A percentile compares a stretch with the other conserved stretches of the same genome.
phyloP scores from a whole-genome alignment of 208 protist genomes.

The Leishmania arabica region DNA sequence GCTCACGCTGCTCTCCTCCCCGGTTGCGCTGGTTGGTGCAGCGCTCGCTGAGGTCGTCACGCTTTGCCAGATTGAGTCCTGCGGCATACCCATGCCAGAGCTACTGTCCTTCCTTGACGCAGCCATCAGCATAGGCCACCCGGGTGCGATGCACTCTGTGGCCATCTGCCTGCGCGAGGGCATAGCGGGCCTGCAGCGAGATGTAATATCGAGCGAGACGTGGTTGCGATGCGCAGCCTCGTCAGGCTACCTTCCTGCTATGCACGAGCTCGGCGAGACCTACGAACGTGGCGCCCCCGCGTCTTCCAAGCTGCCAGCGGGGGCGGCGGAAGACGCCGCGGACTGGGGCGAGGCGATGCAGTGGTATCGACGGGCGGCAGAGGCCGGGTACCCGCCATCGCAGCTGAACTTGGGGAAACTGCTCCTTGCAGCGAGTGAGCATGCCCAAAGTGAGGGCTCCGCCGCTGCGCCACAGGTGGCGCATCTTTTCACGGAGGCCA shows the following conservation, averaged over 20 bases:
- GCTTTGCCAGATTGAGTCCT: slow-evolving; percentile 4
- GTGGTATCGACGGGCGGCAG: slow-evolving; percentile 68
- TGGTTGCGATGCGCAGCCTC: slow-evolving; percentile 71
- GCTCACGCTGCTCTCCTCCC: not conserved
- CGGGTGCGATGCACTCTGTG: slow-evolving; percentile 71
- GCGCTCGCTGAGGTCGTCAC: slow-evolving; percentile 47
- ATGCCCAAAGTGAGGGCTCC: slow-evolving; percentile 8
- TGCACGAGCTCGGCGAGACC: slow-evolving; percentile 78
- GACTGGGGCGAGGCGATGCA: slow-evolving; percentile 83
- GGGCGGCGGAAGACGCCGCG: not conserved
- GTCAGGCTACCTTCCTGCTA: slow-evolving; percentile 69
- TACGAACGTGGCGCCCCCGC: slow-evolving; percentile 62
- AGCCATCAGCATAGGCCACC: slow-evolving; percentile 46
- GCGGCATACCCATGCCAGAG: not conserved
- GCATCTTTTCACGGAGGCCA: slow-evolving; percentile 35
- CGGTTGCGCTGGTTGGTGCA: slow-evolving; percentile 37
- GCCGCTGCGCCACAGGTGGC: slow-evolving; percentile 15
- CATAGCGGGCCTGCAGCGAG: slow-evolving; percentile 31
- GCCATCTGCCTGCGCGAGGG: slow-evolving; percentile 71
- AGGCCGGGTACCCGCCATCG: slow-evolving; percentile 51
- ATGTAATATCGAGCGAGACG: slow-evolving; percentile 47
- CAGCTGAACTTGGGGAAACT: slow-evolving; percentile 87
- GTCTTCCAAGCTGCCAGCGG: not conserved
- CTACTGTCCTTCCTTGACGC: slow-evolving; percentile 49
- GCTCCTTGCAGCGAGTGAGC: slow-evolving; percentile 47